phyloP scores from a whole-genome alignment of 352 stramenopile species.

The Globisporangium takayamanum region DNA sequence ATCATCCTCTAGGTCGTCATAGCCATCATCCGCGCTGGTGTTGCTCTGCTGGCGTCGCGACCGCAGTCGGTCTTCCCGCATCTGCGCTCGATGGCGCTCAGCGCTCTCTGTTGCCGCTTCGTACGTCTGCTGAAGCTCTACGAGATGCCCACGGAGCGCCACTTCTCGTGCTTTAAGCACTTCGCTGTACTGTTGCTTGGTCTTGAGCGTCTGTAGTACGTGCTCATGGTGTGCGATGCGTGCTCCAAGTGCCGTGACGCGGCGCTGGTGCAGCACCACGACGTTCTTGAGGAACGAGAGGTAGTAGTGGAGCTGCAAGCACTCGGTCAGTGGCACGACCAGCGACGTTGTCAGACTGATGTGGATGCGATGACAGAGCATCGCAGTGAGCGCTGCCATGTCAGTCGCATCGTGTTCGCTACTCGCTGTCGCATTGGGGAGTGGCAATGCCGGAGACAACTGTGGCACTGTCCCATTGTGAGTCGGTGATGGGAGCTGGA shows the following conservation, averaged over 20 bases:
- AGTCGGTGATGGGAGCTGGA: not conserved
- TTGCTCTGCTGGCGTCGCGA: not conserved
- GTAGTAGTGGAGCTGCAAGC: slow-evolving; percentile 8
- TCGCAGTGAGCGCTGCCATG: not conserved
- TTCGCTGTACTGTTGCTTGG: not conserved
- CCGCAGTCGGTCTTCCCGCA: not conserved
- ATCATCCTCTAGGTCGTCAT: not conserved
- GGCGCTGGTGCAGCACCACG: slow-evolving; percentile 4
- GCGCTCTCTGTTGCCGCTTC: not conserved
- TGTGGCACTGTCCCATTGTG: too few species aligned
- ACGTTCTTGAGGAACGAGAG: slow-evolving; percentile 16
- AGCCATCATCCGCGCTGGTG: not conserved
- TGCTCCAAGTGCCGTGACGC: not conserved
- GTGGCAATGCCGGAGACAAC: too few species aligned
- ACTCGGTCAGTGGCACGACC: slow-evolving; percentile 2
- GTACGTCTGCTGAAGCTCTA: not conserved
- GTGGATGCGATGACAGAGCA: slow-evolving; percentile 6
- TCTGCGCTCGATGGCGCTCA: not conserved
- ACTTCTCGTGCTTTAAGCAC: not conserved
- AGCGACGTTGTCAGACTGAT: not conserved
- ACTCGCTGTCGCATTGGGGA: not conserved
- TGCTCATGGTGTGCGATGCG: not conserved
- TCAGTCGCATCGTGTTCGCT: not conserved
- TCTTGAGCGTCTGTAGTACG: not conserved
- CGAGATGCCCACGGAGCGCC: not conserved